Base-by-base conservation (phyloP, 2,329 filamentous ascomycete species). In the Fusarium pseudoanthophilum region DNA sequence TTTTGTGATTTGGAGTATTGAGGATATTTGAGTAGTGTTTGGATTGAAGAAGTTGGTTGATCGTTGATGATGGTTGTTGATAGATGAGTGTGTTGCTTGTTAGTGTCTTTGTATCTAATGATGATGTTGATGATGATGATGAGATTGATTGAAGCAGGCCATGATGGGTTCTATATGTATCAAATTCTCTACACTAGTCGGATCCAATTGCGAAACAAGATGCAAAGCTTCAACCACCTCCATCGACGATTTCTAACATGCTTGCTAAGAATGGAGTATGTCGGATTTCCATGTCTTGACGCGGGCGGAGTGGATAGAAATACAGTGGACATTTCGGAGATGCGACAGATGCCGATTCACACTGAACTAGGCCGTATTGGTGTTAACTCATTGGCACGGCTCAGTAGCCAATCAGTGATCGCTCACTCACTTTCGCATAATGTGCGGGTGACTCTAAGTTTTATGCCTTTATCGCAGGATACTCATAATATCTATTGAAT, bases 261-360 rank as follows among this genome's bases (percentile, higher is more conserved):
- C 53, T 57, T 45, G 49, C 24, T 28, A 64, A 65, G 40, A 28
- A n/a, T 69, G 49, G 43, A 52, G 21, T n/a, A 28, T 32, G 13
- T 55, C 65, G 65, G 64, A 68, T 2, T 40, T 62, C 40, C 64
- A 62, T 61, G 20, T 11, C 37, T 36, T 39, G 26, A 46, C 16
- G 32, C 34, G 37, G 24, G 9, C 11, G n/a, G 21, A 16, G 34
- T 39, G 37, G 28, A 51, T 67, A 32, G 51, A 34, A 45, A 51
- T 15, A 36, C 34, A 34, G 34, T 14, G 45, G 26, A 49, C 43
- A 42, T 43, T 24, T 67, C 63, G 62, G 62, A 10, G 16, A 67
- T 60, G 45, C 28, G 13, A 32, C 13, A 45, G 39, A 36, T 32
- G 37, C 37, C 37, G 36, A 37, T 37, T 11, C 5, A 37, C 18